These are phyloP conservation scores for Cercospora beticola DNA, from an alignment of 2,329 filamentous ascomycete genomes.

Conservation along the genomic window DNA sequence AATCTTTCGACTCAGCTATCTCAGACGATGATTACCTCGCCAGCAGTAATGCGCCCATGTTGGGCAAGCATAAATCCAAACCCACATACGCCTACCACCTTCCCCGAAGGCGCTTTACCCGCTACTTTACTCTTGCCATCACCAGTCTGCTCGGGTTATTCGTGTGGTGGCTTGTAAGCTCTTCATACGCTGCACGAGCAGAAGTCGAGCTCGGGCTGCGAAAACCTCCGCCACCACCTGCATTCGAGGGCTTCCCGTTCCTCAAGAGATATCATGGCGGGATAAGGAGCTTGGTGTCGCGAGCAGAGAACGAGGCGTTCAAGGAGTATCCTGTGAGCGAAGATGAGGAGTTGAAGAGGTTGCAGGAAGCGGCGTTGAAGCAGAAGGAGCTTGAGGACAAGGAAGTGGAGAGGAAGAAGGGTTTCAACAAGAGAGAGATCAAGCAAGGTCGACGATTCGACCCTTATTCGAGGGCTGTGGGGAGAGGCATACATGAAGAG, in stretches of 20 bases:
- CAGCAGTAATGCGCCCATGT: slow-evolving; percentile 35
- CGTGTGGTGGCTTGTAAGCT: slow-evolving; percentile 68
- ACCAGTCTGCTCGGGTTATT: slow-evolving; percentile 71
- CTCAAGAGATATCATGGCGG: slow-evolving; percentile 88
- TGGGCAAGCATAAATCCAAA: slow-evolving; percentile 30
- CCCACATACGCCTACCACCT: slow-evolving; percentile 38
- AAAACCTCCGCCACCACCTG: slow-evolving; percentile 61
- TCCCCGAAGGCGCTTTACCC: slow-evolving; percentile 62
- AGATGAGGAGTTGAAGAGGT: slow-evolving; percentile 55
- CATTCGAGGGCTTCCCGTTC: slow-evolving; percentile 87
- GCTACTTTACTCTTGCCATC: slow-evolving; percentile 74
- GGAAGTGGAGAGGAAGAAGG: slow-evolving; percentile 37
- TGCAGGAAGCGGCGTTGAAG: slow-evolving; percentile 37
- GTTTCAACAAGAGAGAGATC: slow-evolving; percentile 34
- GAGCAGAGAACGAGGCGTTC: slow-evolving; percentile 63
- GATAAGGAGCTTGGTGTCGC: slow-evolving; percentile 67
- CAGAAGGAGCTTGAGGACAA: slow-evolving; percentile 41
- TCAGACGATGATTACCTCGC: slow-evolving; percentile 35
- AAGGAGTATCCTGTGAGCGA: slow-evolving; percentile 71
- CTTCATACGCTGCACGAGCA: slow-evolving; percentile 45
- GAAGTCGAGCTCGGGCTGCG: slow-evolving; percentile 54
- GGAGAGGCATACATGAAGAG: slow-evolving; percentile 51
- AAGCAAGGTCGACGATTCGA: slow-evolving; percentile 51
- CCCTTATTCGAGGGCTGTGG: slow-evolving; percentile 65
- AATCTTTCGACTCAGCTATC: slow-evolving; percentile 12